Evolutionary conservation across 2,329 filamentous ascomycete species (phyloP), one percentile per base, ranked within the genome.

Genomic region (Fusarium camptoceras): DNA sequence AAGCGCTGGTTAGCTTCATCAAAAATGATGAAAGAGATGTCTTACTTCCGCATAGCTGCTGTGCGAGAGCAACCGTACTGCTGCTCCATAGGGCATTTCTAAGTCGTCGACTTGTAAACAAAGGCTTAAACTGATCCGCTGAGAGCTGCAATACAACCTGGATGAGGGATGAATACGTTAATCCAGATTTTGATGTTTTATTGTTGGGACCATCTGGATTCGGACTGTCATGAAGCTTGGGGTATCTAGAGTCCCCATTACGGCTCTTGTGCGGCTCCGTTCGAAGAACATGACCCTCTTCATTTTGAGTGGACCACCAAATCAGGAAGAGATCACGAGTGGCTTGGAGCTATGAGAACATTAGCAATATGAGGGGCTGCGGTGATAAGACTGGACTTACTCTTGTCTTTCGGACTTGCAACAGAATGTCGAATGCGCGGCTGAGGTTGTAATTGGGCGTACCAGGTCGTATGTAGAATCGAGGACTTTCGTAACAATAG

Each of bases 401-500:
- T 10, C 50, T 65, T 0, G 78, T 81, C 15, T 77, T 75, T 14
- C 81, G 75, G 7, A 82, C 73, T 14, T 65, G 75, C 4, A 71
- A 59, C 7, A 83, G 67, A 12, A 80, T 77, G 1, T 70, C 43
- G 22, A 77, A 81, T 2, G 81, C 81, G 10, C 75, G 75, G 16
- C 75, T 60, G 1, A 79, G 78, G 18, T 78, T 72, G 37, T 78
- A 81, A 25, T 77, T 78, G 2, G 76, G 73, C 6, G 77, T 77
- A 5, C 70, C 71, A 0, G 78, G 65, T 5, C 68, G 74, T 78
- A 83, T 78, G 44, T 81, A 81, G 63, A 80, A 83, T 0, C 81
- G 75, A 2, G 81, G 81, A 30, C 79, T 81, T 49, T 83, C 81
- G 18, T 80, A 78, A 12, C 80, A 82, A 64, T 81, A 82, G 10